phyloP scores from a whole-genome alignment of 2,329 filamentous ascomycete species.

The Fusarium subtropicale region DNA sequence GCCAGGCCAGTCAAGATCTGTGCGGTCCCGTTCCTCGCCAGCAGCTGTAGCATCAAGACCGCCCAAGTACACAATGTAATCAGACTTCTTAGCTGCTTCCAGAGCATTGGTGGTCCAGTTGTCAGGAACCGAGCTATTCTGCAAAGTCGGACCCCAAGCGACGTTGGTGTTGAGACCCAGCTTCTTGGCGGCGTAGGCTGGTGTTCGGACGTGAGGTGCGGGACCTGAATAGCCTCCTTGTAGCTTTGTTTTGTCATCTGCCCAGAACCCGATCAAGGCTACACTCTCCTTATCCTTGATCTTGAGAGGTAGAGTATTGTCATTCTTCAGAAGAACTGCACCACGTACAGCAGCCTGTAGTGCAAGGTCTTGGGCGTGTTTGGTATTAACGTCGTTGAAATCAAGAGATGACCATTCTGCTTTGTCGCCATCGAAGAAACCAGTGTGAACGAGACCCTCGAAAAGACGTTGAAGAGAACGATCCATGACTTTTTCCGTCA shows the following conservation, averaged over 20 bases:
- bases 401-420: not conserved
- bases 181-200: not conserved
- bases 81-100: not conserved
- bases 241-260: not conserved
- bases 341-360: not conserved
- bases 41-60: slow-evolving; percentile 12
- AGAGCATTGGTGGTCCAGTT: slow-evolving; percentile 15
- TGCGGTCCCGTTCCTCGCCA: not conserved
- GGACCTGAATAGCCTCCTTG: slow-evolving; percentile 3
- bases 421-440: slow-evolving; percentile 15
- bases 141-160: slow-evolving; percentile 1
- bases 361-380: not conserved
- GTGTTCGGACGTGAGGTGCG: not conserved
- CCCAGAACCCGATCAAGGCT: not conserved
- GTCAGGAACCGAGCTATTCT: not conserved
- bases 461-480: not conserved
- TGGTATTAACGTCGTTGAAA: slow-evolving; percentile 9
- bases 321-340: slow-evolving; percentile 13
- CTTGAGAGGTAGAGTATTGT: not conserved
- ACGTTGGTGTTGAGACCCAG: not conserved
- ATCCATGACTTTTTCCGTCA: slow-evolving; percentile 20
- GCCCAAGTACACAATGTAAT: slow-evolving; percentile 11
- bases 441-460: slow-evolving; percentile 12
- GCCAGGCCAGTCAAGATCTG: slow-evolving; percentile 7
- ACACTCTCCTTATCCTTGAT: slow-evolving; percentile 6